These are phyloP conservation scores for Podospora australis DNA, from an alignment of 495 filamentous ascomycete genomes.

Conservation along the genomic window DNA sequence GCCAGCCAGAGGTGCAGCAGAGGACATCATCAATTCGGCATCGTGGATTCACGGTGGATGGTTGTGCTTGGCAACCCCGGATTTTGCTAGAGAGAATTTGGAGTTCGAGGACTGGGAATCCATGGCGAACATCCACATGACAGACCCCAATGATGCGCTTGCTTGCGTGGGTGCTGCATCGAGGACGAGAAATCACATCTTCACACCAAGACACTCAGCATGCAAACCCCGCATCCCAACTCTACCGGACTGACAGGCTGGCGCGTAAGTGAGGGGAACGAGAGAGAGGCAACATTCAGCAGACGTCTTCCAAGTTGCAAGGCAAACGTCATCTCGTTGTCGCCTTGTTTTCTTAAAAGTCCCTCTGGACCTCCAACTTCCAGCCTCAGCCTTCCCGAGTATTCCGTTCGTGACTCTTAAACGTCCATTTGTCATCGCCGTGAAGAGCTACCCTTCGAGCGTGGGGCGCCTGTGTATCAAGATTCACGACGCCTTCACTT, in stretches of 20 bases:
- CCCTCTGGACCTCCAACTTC: too few species aligned
- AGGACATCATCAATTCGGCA: neutral
- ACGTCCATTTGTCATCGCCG: neutral
- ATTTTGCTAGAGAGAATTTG: neutral
- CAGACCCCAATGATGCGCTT: neutral
- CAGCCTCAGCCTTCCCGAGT: neutral
- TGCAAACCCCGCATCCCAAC: neutral
- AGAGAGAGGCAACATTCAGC: neutral
- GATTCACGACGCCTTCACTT: too few species aligned
- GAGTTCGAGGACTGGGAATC: neutral
- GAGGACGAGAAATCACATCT: neutral
- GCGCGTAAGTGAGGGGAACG: neutral
- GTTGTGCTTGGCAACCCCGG: conserved; percentile 12
- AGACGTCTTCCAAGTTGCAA: neutral
- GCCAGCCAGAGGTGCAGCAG: neutral
- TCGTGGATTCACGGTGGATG: conserved; percentile 8
- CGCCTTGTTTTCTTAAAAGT: too few species aligned
- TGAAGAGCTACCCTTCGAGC: too few species aligned
- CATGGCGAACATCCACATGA: neutral
- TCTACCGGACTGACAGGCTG: neutral
- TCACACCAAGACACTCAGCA: too few species aligned
- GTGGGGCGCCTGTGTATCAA: too few species aligned
- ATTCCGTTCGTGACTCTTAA: neutral
- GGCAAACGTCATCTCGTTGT: neutral
- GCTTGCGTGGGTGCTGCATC: neutral